A percentile compares a stretch with the other conserved stretches of the same genome.
phyloP scores from a whole-genome alignment of 495 filamentous ascomycete species.

The Pseudoneurospora amorphoporcata region DNA sequence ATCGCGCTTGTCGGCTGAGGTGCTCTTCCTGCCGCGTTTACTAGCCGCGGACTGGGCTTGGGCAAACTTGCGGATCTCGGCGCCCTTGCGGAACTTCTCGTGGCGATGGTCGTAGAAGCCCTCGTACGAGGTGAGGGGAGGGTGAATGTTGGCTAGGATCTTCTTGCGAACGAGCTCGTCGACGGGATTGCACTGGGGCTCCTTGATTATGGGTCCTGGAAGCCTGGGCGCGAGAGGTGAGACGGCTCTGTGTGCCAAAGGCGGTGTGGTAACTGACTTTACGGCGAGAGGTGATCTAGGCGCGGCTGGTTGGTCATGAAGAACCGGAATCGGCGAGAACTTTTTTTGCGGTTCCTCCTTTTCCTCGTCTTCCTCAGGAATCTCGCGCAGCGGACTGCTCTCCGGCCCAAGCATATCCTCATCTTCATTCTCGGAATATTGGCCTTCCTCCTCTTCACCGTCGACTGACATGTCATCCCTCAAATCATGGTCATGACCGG shows the following conservation, averaged over 20 bases:
- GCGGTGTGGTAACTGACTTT: not conserved
- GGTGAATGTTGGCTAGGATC: conserved; percentile 62
- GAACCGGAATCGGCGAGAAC: conserved; percentile 15
- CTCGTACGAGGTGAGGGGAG: conserved; percentile 58
- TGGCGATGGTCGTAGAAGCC: conserved; percentile 64
- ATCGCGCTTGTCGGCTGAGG: conserved; percentile 42
- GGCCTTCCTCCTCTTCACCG: conserved; percentile 23
- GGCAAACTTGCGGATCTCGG: conserved; percentile 69
- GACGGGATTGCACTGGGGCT: conserved; percentile 78
- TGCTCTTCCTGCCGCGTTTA: conserved; percentile 50
- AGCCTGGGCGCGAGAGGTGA: conserved; percentile 7
- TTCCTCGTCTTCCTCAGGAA: conserved; percentile 35
- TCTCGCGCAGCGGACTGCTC: conserved; percentile 62
- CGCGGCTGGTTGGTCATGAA: conserved; percentile 27
- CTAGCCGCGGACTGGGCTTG: conserved; percentile 40
- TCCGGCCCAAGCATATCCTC: conserved; percentile 41
- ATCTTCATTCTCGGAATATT: conserved; percentile 16
- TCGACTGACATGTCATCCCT: conserved; percentile 13
- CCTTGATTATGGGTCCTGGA: conserved; percentile 60
- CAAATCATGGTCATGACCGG: not conserved
- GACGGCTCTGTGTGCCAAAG: not conserved
- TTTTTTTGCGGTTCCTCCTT: conserved; percentile 21
- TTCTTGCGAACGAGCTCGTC: conserved; percentile 59
- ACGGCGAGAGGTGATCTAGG: not conserved
- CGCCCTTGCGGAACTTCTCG: conserved; percentile 47